phyloP scores from a whole-genome alignment of 495 filamentous ascomycete species.

The Aspergillus nanangensis region DNA sequence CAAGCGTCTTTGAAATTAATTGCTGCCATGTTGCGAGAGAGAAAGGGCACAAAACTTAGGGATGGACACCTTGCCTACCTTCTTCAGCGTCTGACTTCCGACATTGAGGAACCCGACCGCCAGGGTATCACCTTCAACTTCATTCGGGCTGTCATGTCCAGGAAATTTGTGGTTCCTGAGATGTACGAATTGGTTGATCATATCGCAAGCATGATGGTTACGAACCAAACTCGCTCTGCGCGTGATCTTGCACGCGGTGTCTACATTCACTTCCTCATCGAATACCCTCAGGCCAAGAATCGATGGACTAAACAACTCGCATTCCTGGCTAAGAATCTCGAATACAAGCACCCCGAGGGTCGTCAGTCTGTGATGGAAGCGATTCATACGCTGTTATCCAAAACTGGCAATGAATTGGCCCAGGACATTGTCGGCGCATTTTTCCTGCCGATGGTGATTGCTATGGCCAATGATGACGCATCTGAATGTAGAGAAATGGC shows the following conservation, averaged over 20 bases:
- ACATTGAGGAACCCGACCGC: constrained; percentile 86
- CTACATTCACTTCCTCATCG: constrained; percentile 89
- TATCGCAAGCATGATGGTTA: constrained; percentile 91
- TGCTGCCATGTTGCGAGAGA: constrained; percentile 77
- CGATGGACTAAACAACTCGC: constrained; percentile 82
- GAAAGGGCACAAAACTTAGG: constrained; percentile 66
- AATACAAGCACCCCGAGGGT: constrained; percentile 83
- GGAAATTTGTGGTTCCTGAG: constrained; percentile 78
- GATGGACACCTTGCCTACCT: constrained; percentile 81
- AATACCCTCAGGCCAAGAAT: constrained; percentile 88
- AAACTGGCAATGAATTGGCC: constrained; percentile 71
- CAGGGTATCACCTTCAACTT: constrained; percentile 94
- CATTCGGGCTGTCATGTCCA: constrained; percentile 74
- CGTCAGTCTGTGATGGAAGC: constrained; percentile 89
- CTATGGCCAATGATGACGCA: constrained; percentile 83
- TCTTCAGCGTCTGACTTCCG: constrained; percentile 76
- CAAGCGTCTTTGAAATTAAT: constrained; percentile 86
- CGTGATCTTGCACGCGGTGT: constrained; percentile 81
- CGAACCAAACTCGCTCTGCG: constrained; percentile 80
- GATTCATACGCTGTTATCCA: constrained; percentile 75
- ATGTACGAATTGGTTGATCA: constrained; percentile 89
- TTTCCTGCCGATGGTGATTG: constrained; percentile 81
- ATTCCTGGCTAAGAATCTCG: constrained; percentile 85
- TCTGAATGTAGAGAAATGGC: constrained; percentile 82
- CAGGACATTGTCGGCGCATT: constrained; percentile 77